Base-by-base conservation (phyloP, 176 grass and related monocot genomes). In the Areca catechu region DNA sequence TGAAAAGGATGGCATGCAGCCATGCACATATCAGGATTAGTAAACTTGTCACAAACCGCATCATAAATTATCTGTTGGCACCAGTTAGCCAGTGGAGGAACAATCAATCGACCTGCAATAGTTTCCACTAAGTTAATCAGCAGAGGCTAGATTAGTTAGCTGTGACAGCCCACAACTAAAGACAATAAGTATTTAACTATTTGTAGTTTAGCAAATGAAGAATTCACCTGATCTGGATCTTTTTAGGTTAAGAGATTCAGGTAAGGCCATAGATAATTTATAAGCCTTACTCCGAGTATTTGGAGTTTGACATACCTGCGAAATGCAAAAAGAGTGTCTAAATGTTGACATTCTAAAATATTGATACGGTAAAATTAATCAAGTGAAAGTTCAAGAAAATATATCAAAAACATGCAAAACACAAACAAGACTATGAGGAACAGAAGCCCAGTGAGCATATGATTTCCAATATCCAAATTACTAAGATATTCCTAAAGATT, bases 151-250 rank as follows among this genome's bases (percentile, higher is more conserved):
- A 43, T 7, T 43, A 9, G 34, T 43, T 43, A 43, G 34, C 34
- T 43, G 34, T 14, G 34, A 43, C 34, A 43, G 34, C 34, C 34
- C 10, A 5, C 34, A 43, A 43, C 34, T 43, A 43, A 43, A 14
- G 34, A 43, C 9, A 43, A 43, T 12, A 43, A 43, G 7, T 43
- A 43, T 14, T 43, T 43, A 43, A 43, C 12, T 12, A 43, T 6
- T 43, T 43, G 34, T 43, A 9, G 10, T 43, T 43, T 43, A 43
- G 15, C 12, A 15, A 7, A 53, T 20, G 3, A 49, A 70, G 58
- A 16, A n/a, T 50, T 70, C 58, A 70, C 68, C 68, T 59, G 68
- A 70, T 59, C 68, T 58, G 51, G 68, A 58, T 59, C 55, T 70
- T 70, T 20, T 70, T 4, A 70, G 58, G 56, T 60, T 70, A 49